Base-by-base conservation (phyloP, 257 asterid genomes). In the Galeopsis tetrahit region DNA sequence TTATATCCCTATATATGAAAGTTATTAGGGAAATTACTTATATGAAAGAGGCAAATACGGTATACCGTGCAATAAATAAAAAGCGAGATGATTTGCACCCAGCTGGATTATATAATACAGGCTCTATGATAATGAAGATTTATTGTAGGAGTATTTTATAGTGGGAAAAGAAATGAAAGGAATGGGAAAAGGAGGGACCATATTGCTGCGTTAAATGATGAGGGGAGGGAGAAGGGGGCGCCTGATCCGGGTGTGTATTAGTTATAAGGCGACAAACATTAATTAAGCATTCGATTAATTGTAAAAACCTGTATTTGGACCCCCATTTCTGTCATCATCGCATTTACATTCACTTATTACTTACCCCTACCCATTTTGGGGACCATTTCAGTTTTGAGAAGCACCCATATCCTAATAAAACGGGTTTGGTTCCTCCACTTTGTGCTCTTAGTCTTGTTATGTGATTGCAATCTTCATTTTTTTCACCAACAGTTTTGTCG, bases 181-280 rank as follows among this genome's bases (percentile, higher is more conserved):
- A 52, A 38, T 31, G 9, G 36, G 3, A 51, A 31, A 33, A 63
- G 2, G 6, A 32, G 62, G 77, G 78, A 77, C 75, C 77, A 74
- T 70, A 63, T 6, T 42, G 79, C 49, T 42, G 79, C 49, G 61
- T 64, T 68, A 66, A 69, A 73, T 68, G 76, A 69, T 63, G 70
- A 64, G 74, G 44, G 77, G 42, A 21, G 62, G 81, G 17, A 9
- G 39, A 73, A 38, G 36, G 76, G 77, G 79, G 81, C 84, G 84
- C 56, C 82, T 81, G 82, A 77, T 73, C 82, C 80, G 80, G 82
- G 76, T 61, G 58, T 63, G 81, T 81, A 77, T 69, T 77, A 43
- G 55, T 77, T 66, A 33, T 70, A 42, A 32, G 35, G 71, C 66
- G 76, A 77, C 82, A 81, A 77, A 53, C 10, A 55, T 35, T 59